Conservation (phyloP, 2,329 filamentous ascomycete species). For the Cordyceps tenuipes region DNA sequence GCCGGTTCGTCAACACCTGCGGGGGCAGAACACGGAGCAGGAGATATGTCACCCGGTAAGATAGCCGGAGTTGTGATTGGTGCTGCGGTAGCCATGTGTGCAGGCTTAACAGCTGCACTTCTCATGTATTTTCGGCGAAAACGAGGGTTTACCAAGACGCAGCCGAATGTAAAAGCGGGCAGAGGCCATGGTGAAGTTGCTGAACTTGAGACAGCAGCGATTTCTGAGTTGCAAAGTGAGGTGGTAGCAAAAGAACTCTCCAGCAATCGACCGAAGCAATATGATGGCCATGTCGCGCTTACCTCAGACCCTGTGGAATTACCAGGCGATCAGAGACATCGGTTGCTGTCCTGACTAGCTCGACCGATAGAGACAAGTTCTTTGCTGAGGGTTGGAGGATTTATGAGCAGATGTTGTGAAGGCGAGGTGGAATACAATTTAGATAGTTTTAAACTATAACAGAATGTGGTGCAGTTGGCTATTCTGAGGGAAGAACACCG, state of each 20-base stretch:
- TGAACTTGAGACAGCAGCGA: not conserved
- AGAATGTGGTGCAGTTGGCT: not conserved
- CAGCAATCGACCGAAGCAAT: slow-evolving; percentile 2
- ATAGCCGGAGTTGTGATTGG: slow-evolving; percentile 5
- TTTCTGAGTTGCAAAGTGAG: not conserved
- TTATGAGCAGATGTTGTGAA: too few species aligned
- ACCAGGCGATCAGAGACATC: not conserved
- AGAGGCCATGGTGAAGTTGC: not conserved
- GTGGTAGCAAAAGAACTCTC: not conserved
- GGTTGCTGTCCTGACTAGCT: not conserved
- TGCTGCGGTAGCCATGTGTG: not conserved
- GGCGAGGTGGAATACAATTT: too few species aligned
- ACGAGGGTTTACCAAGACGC: not conserved
- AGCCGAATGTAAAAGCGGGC: not conserved
- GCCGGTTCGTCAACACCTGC: not conserved
- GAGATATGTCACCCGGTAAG: not conserved
- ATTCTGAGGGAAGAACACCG: not conserved
- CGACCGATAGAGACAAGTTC: not conserved
- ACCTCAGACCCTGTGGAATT: slow-evolving; percentile 5
- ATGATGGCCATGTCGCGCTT: not conserved
- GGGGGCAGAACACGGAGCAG: not conserved
- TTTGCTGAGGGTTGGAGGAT: too few species aligned
- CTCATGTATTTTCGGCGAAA: not conserved
- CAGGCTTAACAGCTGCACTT: not conserved
- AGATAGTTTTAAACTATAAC: too few species aligned